phyloP scores from a whole-genome alignment of 768 basidiomycete genomes.

The Suillus fuscotomentosus region DNA sequence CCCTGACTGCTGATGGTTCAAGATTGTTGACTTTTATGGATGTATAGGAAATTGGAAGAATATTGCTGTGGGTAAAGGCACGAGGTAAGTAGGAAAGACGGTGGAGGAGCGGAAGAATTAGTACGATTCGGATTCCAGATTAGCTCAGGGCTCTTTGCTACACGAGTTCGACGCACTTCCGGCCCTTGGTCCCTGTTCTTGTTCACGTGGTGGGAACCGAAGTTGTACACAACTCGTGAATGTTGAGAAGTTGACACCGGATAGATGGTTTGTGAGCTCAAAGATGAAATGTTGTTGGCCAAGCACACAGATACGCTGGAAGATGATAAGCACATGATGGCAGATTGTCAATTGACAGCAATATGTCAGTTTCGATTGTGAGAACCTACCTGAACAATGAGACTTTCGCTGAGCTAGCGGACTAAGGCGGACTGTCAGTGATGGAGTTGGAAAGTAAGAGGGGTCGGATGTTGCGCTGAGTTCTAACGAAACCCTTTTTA shows the following conservation, averaged over 20 bases:
- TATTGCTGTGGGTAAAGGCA: conserved; percentile 10
- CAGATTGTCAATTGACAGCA: conserved; percentile 20
- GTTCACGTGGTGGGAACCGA: conserved; percentile 38
- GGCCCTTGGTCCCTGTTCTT: conserved; percentile 25
- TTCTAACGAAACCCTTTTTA: conserved; percentile 14
- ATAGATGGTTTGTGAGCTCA: conserved; percentile 9
- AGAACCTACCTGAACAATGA: conserved; percentile 23
- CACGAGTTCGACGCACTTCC: conserved; percentile 37
- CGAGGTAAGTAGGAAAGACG: conserved; percentile 12
- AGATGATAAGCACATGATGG: conserved; percentile 18
- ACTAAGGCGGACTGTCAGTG: conserved; percentile 34
- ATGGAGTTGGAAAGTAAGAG: conserved; percentile 20
- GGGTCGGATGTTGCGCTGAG: conserved; percentile 24
- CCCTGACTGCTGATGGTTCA: conserved; percentile 30
- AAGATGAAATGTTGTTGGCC: conserved; percentile 10
- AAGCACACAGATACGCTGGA: background rate
- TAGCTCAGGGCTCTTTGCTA: conserved; percentile 32
- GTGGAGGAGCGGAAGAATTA: conserved; percentile 26
- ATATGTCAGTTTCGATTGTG: conserved; percentile 6
- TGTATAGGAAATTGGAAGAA: conserved; percentile 4
- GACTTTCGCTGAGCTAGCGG: conserved; percentile 37
- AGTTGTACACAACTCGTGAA: conserved; percentile 17
- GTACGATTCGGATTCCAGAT: conserved; percentile 25
- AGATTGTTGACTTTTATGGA: conserved; percentile 11
- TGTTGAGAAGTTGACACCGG: conserved; percentile 16